Conservation (phyloP, 768 basidiomycete species). For the Naganishia onofrii region DNA sequence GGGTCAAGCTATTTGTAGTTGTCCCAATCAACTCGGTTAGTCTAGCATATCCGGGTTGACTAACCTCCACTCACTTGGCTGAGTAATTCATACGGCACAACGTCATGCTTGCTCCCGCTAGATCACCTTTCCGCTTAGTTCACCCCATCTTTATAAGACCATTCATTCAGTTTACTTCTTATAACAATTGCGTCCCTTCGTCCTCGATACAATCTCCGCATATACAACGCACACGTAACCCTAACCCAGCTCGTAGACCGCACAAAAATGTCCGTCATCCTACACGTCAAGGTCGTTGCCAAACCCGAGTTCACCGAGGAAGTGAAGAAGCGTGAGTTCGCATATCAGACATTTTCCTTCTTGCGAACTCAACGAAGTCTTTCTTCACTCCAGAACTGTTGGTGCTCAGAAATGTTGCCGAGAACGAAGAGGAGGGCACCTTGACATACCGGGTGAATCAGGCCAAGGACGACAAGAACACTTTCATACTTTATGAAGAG, state of each 20-base stretch:
- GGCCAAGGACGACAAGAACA: constrained; percentile 11
- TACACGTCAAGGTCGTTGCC: constrained; percentile 20
- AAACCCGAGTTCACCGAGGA: constrained; percentile 24
- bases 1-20: no score
- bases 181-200: no score
- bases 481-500: constrained; percentile 26
- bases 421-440: constrained; percentile 24
- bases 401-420: constrained; percentile 13
- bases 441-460: constrained; percentile 23
- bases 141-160: no score
- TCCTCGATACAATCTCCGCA: no score
- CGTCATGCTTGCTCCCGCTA: no score
- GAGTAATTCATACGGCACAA: no score
- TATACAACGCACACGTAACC: background rate
- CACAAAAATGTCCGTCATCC: constrained; percentile 20
- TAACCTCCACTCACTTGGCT: no score
- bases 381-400: background rate
- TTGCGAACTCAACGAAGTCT: background rate
- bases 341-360: no score
- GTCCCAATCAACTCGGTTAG: no score
- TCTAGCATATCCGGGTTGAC: no score
- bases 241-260: background rate
- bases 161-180: no score
- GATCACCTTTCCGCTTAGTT: no score
- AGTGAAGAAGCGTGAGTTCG: constrained; percentile 23